phyloP scores from a whole-genome alignment of 768 basidiomycete species.

The Russula earlei region DNA sequence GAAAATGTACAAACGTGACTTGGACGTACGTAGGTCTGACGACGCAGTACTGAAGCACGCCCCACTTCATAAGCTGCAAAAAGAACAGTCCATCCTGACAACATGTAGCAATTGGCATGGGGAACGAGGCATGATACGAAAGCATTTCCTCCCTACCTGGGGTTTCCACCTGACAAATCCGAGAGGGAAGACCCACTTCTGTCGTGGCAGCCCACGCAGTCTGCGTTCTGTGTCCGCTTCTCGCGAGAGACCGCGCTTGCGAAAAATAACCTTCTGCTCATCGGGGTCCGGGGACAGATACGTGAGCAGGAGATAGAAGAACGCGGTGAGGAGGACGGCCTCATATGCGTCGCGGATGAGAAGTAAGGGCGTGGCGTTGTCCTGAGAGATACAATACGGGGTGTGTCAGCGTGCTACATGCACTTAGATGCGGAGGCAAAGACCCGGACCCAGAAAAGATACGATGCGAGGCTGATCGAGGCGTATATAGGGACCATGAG shows the following conservation, averaged over 20 bases:
- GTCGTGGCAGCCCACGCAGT: slow-evolving; percentile 35
- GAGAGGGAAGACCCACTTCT: slow-evolving; percentile 65
- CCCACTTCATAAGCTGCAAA: slow-evolving; percentile 69
- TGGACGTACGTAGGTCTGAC: slow-evolving; percentile 45
- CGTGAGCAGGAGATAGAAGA: slow-evolving; percentile 67
- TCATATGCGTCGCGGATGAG: slow-evolving; percentile 70
- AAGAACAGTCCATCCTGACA: slow-evolving; percentile 56
- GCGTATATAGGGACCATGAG: slow-evolving; percentile 77
- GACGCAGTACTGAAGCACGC: slow-evolving; percentile 64
- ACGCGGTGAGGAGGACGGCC: slow-evolving; percentile 62
- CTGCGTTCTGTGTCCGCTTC: slow-evolving; percentile 38
- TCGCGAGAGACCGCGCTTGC: slow-evolving; percentile 48
- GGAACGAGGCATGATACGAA: background rate
- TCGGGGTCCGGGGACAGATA: slow-evolving; percentile 57
- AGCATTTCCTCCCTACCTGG: slow-evolving; percentile 29
- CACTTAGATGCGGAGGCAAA: background rate
- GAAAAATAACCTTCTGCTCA: slow-evolving; percentile 52
- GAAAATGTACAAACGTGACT: background rate
- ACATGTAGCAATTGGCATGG: slow-evolving; percentile 2
- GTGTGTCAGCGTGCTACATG: background rate
- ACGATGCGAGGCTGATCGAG: slow-evolving; percentile 55
- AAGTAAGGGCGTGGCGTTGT: slow-evolving; percentile 58
- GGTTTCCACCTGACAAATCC: slow-evolving; percentile 56
- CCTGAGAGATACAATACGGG: slow-evolving; percentile 31
- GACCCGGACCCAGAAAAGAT: slow-evolving; percentile 64